These are phyloP conservation scores for Podospora fimiseda DNA, from an alignment of 495 filamentous ascomycete genomes.

Conservation along the genomic window DNA sequence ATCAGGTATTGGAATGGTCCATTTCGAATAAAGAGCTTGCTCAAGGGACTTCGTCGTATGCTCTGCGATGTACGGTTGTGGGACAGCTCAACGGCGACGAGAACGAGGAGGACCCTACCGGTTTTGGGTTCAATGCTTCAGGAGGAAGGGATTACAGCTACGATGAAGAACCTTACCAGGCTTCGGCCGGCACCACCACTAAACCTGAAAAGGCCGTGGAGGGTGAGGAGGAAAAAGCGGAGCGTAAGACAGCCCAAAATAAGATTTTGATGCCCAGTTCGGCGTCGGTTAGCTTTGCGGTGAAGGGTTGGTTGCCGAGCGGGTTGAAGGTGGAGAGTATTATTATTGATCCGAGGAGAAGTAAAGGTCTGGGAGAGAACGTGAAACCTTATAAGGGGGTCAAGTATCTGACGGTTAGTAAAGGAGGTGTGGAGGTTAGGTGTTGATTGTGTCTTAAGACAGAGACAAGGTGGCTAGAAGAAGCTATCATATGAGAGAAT, in stretches of 20 bases:
- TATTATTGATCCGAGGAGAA: constrained; percentile 75
- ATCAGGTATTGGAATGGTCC: constrained; percentile 71
- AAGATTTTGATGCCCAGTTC: constrained; percentile 85
- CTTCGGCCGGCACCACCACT: constrained; percentile 24
- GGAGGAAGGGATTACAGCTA: constrained; percentile 52
- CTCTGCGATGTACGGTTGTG: constrained; percentile 69
- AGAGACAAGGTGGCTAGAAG: not conserved
- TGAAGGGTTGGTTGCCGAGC: constrained; percentile 92
- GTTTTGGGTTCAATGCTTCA: constrained; percentile 36
- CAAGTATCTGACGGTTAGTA: constrained; percentile 90
- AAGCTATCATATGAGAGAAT: not conserved
- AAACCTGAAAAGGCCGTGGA: constrained; percentile 32
- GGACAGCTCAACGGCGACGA: constrained; percentile 58
- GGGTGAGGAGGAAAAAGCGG: constrained; percentile 39
- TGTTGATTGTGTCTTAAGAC: too few species aligned
- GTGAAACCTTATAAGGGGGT: constrained; percentile 97
- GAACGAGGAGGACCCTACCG: constrained; percentile 46
- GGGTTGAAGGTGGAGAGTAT: constrained; percentile 91
- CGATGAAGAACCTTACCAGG: constrained; percentile 53
- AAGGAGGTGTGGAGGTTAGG: constrained; percentile 73
- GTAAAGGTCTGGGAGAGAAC: constrained; percentile 75
- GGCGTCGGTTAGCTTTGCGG: constrained; percentile 78
- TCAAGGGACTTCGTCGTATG: constrained; percentile 59
- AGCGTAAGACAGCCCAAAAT: constrained; percentile 57
- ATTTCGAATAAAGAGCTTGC: constrained; percentile 62